phyloP scores from a whole-genome alignment of 441 rosid species.

The Adansonia rubrostipa region DNA sequence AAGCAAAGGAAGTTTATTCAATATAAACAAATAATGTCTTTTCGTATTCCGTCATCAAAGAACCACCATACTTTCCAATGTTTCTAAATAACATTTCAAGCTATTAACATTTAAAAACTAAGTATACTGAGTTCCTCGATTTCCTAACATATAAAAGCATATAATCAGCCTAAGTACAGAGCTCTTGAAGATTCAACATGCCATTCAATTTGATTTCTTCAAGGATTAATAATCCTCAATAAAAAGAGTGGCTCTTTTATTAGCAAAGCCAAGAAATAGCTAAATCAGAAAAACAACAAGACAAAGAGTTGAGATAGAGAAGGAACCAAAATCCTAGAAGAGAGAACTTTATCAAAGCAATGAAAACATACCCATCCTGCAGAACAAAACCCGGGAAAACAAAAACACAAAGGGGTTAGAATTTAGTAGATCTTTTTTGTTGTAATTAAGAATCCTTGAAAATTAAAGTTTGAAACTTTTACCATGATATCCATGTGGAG shows the following conservation, averaged over 20 bases:
- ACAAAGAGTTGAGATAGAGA: background rate
- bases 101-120: background rate
- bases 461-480: conserved; percentile 14
- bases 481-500: conserved; percentile 99
- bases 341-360: conserved; percentile 28
- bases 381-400: conserved; percentile 29
- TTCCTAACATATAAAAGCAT: background rate
- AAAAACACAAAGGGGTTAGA: conserved; percentile 15
- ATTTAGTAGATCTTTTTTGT: background rate
- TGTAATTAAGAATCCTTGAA: background rate
- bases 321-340: conserved; percentile 25
- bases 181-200: background rate
- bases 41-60: background rate
- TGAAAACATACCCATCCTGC: conserved; percentile 85
- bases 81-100: conserved; percentile 9
- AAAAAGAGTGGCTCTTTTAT: background rate
- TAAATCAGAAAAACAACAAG: background rate
- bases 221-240: background rate
- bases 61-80: background rate
- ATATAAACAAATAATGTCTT: background rate
- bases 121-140: background rate
- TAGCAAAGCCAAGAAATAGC: background rate
- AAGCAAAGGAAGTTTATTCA: background rate
- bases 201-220: conserved; percentile 5
- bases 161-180: background rate